Conservation (phyloP, 345 rosid species). For the Raphanus raphanistrum region DNA sequence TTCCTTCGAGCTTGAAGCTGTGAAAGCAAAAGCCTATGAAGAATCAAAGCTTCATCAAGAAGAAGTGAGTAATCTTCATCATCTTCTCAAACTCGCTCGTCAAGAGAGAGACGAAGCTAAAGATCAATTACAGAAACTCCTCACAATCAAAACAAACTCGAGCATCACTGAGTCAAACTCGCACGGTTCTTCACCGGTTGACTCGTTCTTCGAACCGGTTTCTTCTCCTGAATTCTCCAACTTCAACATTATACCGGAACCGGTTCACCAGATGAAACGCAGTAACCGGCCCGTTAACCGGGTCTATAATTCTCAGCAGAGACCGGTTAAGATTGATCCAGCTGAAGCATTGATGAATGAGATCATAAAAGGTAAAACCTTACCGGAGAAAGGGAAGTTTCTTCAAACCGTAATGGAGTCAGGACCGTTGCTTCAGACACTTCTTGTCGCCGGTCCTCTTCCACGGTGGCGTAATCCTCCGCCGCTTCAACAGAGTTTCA, state of each 20-base stretch:
- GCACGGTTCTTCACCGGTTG: constrained; percentile 67
- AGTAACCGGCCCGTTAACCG: constrained; percentile 22
- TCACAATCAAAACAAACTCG: constrained; percentile 58
- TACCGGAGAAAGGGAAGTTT: constrained; percentile 77
- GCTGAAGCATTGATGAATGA: constrained; percentile 49
- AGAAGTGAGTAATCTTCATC: constrained; percentile 45
- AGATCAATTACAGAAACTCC: constrained; percentile 56
- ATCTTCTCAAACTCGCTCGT: constrained; percentile 58
- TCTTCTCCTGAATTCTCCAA: constrained; percentile 71
- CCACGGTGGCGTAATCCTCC: constrained; percentile 99
- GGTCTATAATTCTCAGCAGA: neutral
- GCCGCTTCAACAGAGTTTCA: constrained; percentile 54
- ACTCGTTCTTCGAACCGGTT: constrained; percentile 70
- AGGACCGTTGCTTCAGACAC: constrained; percentile 78
- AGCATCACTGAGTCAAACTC: constrained; percentile 82
- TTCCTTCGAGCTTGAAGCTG: constrained; percentile 59
- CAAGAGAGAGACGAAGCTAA: constrained; percentile 87
- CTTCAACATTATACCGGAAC: constrained; percentile 46
- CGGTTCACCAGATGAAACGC: constrained; percentile 33
- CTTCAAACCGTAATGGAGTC: constrained; percentile 67
- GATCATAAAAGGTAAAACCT: constrained; percentile 49
- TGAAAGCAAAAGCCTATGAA: constrained; percentile 63
- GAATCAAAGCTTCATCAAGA: constrained; percentile 56
- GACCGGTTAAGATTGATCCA: constrained; percentile 43
- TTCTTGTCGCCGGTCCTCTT: constrained; percentile 85